These are phyloP conservation scores for Coemansia sp. DNA, from an alignment of 192 early-diverging fungal species.

Conservation along the genomic window DNA sequence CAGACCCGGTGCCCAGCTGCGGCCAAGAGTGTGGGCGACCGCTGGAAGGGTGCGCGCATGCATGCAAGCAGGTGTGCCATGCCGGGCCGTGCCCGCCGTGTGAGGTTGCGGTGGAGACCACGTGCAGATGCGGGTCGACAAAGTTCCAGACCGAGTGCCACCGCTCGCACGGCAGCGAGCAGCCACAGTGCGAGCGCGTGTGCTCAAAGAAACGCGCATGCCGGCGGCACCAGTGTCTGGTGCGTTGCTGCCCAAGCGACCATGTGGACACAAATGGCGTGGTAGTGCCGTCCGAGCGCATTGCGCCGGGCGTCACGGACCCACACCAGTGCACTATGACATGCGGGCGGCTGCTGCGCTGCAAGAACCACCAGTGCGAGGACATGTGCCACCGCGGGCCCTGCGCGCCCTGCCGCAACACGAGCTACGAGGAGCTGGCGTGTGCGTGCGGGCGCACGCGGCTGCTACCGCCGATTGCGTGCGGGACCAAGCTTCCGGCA, in stretches of 20 bases:
- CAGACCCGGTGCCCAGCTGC: constrained; percentile 48
- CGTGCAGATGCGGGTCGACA: constrained; percentile 64
- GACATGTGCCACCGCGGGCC: constrained; percentile 72
- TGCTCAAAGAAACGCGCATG: constrained; percentile 62
- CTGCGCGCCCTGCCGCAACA: constrained; percentile 73
- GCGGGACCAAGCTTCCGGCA: constrained; percentile 69
- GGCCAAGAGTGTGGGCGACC: constrained; percentile 15
- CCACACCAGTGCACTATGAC: constrained; percentile 62
- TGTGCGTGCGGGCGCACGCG: constrained; percentile 84
- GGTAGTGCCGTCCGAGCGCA: constrained; percentile 20
- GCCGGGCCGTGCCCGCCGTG: constrained; percentile 64
- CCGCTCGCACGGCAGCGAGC: constrained; percentile 29
- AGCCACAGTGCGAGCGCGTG: constrained; percentile 59
- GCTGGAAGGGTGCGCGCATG: constrained; percentile 55
- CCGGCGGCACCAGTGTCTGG: constrained; percentile 67
- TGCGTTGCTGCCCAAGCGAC: constrained; percentile 59
- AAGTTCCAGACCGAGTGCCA: constrained; percentile 17
- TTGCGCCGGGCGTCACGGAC: constrained; percentile 23
- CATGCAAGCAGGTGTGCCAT: constrained; percentile 60
- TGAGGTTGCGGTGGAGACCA: constrained; percentile 39
- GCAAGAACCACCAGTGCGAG: constrained; percentile 76
- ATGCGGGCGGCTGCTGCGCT: constrained; percentile 73
- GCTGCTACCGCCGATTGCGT: constrained; percentile 79
- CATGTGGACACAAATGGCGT: constrained; percentile 18
- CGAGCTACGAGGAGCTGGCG: constrained; percentile 75